Evolutionary conservation across 768 basidiomycete species (phyloP).

Genomic region (Boletus rubropictus): DNA sequence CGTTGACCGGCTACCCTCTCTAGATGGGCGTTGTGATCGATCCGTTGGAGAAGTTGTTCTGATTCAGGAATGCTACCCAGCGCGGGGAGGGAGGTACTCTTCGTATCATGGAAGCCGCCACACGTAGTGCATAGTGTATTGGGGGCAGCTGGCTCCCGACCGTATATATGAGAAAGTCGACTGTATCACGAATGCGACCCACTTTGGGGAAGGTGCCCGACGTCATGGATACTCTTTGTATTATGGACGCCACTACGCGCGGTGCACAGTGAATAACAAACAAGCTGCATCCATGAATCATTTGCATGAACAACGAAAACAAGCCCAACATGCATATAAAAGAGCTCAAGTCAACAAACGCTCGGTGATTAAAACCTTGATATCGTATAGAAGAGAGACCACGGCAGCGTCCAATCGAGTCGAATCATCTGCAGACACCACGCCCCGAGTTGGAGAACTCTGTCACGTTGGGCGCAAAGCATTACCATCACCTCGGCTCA

Average conservation of each 20-base stretch:
- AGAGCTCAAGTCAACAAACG: neutral
- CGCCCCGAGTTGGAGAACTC: no score
- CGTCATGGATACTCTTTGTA: neutral
- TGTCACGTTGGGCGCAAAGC: neutral
- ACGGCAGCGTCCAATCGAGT: neutral
- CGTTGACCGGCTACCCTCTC: conserved; percentile 7
- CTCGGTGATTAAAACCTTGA: conserved; percentile 18
- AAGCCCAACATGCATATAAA: no score
- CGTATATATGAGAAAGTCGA: no score
- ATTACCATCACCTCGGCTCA: neutral
- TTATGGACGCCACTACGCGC: neutral
- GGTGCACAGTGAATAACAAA: neutral
- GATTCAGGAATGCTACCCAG: no score
- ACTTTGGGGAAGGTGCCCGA: neutral
- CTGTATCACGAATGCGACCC: no score
- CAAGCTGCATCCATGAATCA: no score
- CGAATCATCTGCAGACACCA: no score
- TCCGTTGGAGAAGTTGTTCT: conserved; percentile 52
- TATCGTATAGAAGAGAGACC: neutral
- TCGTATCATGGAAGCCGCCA: no score
- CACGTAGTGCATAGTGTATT: no score
- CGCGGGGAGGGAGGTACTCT: no score
- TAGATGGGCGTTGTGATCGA: conserved; percentile 70
- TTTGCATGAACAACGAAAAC: neutral
- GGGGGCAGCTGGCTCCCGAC: no score